phyloP scores from a whole-genome alignment of 73 alveolate species.

The Breviolum minutum region DNA sequence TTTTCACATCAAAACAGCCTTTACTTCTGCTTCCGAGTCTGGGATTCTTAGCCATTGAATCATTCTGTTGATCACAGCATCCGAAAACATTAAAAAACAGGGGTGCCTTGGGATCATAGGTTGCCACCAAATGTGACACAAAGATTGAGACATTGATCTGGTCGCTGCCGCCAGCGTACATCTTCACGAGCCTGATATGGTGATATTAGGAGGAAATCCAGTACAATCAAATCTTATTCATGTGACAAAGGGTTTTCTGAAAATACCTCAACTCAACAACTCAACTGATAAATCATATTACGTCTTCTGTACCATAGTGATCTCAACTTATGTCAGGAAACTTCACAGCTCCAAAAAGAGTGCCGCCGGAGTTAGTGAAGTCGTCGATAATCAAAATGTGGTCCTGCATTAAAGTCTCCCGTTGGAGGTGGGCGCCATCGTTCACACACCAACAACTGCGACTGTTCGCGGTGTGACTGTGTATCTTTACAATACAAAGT shows the following conservation, averaged over 20 bases:
- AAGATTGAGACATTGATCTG: constrained; percentile 71
- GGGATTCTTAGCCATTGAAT: neutral
- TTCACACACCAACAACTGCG: too few relatives aligned
- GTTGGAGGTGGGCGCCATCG: neutral
- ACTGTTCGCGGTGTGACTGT: too few relatives aligned
- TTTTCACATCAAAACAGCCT: neutral
- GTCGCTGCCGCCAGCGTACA: constrained; percentile 85
- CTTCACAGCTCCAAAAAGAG: constrained; percentile 86
- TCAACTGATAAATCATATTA: too few relatives aligned
- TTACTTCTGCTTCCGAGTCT: neutral
- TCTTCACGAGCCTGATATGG: constrained; percentile 41
- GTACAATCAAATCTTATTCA: too few relatives aligned
- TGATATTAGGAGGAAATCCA: neutral
- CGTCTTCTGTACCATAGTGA: too few relatives aligned
- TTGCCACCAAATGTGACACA: constrained; percentile 90
- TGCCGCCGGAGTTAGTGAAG: constrained; percentile 94
- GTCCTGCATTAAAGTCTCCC: neutral
- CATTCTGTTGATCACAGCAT: neutral
- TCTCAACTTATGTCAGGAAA: neutral
- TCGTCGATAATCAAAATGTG: constrained; percentile 83
- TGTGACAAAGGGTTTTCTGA: too few relatives aligned
- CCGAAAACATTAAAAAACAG: neutral
- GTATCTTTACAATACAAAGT: too few relatives aligned
- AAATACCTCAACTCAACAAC: too few relatives aligned
- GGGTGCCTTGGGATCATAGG: constrained; percentile 79